These are phyloP conservation scores for Ambrosia hybrid DNA, from an alignment of 140 eudicot genomes.

Conservation along the genomic window DNA sequence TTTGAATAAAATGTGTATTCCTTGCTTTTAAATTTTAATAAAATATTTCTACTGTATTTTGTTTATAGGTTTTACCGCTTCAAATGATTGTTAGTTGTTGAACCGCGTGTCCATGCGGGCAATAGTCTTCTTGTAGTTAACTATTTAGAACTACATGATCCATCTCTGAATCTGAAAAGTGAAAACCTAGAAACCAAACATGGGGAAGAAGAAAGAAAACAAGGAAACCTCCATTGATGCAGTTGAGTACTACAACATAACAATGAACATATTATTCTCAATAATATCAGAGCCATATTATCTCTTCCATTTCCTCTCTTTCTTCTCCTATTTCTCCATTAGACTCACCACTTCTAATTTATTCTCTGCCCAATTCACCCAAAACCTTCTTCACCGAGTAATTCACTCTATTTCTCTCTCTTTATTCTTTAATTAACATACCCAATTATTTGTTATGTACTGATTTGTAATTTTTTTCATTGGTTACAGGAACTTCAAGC, in stretches of 20 bases:
- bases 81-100: no score
- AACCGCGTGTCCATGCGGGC: no score
- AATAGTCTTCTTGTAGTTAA: no score
- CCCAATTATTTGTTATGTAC: no score
- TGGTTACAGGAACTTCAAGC: conserved; percentile 78
- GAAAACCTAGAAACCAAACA: conserved; percentile 5
- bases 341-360: conserved; percentile 60
- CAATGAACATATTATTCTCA: conserved; percentile 35
- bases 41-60: no score
- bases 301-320: conserved; percentile 61
- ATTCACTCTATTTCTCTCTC: background rate
- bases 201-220: conserved; percentile 29
- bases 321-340: conserved; percentile 83
- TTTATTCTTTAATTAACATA: background rate
- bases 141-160: no score
- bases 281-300: conserved; percentile 69
- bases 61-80: no score
- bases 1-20: no score
- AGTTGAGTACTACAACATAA: conserved; percentile 29
- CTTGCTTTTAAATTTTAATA: no score
- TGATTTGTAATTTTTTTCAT: conserved; percentile 9
- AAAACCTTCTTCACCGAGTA: conserved; percentile 70
- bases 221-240: conserved; percentile 1
- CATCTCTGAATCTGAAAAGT: conserved; percentile 17
- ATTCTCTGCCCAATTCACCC: conserved; percentile 53